Base-by-base conservation (phyloP, 192 early-diverging fungal species). In the Chytriomyces sp. region DNA sequence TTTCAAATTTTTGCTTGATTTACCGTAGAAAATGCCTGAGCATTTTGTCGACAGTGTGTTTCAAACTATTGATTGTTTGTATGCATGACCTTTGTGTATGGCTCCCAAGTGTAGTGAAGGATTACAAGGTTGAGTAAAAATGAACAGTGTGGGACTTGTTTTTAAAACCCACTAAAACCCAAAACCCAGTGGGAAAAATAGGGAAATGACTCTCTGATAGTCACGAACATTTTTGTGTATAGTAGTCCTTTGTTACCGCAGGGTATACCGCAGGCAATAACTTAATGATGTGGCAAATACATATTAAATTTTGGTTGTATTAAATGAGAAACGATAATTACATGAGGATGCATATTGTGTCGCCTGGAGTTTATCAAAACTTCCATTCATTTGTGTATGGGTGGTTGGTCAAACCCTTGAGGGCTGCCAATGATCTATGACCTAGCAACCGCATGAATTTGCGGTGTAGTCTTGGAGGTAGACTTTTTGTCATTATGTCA, bases 401-500 rank as follows among this genome's bases (percentile, higher is more conserved):
- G 53, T 2, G 53, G 1, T 57, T 2, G 1, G 2, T 3, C 3
- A n/a, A 13, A 20, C 53, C 3, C 5, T 57, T 57, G 16, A 64
- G 62, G 10, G 13, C 7, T 4, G 62, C 13, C 0, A 64, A 5
- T 3, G 5, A 35, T 9, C 7, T 1, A 6, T 73, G 26, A 48
- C 78, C 78, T 0, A 77, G 61, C 61, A 73, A 20, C 13, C 1
- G 16, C 2, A 45, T n/a, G 8, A 80, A 70, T 5, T 50, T 81
- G 0, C 23, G 6, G 48, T 80, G 79, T 1, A 35, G 76, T 5
- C 20, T 10, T 28, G 9, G 26, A 2, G 80, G 45, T 13, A 82
- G 44, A 0, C 72, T 45, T 60, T 77, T 81, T 62, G 81, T 79
- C 45, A 82, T 35, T 5, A 77, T 16, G 71, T 82, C 81, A 5